Percentiles rank a stretch among this genome's conserved stretches.
Conservation (phyloP, 306 rosid species). For the Prunus fruticosa region DNA sequence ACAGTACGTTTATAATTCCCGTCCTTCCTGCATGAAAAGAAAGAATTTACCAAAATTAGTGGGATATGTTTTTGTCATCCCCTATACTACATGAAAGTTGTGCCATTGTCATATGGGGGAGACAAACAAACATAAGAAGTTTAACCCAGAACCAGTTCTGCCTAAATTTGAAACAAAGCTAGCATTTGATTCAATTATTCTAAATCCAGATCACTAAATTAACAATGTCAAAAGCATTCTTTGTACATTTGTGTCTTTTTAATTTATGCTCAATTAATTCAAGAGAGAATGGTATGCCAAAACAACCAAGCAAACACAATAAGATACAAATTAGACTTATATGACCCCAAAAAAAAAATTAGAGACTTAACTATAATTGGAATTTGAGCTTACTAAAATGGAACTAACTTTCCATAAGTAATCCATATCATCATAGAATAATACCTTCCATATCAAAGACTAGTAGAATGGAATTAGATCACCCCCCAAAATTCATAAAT, state of each 20-base stretch:
- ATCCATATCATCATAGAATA: neutral
- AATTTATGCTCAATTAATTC: neutral
- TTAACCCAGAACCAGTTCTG: neutral
- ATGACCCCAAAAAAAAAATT: too few species aligned
- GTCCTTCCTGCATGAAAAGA: constrained; percentile 61
- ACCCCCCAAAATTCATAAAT: neutral
- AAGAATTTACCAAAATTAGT: neutral
- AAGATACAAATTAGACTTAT: too few species aligned
- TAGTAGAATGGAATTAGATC: neutral
- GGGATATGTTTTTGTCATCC: neutral
- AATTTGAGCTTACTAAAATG: neutral
- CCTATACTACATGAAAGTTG: neutral
- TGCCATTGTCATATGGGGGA: neutral
- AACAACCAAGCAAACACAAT: neutral
- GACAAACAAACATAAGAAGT: neutral
- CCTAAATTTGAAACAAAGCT: neutral
- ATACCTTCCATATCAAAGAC: neutral
- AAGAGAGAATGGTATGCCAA: neutral
- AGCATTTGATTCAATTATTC: neutral
- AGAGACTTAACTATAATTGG: too few species aligned
- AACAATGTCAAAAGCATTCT: neutral
- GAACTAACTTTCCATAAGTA: neutral
- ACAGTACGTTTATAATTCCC: constrained; percentile 73
- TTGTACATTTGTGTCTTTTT: neutral
- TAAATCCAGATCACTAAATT: neutral